Base-by-base conservation (phyloP, 2,329 filamentous ascomycete species). In the Ceratocystis ficicola region DNA sequence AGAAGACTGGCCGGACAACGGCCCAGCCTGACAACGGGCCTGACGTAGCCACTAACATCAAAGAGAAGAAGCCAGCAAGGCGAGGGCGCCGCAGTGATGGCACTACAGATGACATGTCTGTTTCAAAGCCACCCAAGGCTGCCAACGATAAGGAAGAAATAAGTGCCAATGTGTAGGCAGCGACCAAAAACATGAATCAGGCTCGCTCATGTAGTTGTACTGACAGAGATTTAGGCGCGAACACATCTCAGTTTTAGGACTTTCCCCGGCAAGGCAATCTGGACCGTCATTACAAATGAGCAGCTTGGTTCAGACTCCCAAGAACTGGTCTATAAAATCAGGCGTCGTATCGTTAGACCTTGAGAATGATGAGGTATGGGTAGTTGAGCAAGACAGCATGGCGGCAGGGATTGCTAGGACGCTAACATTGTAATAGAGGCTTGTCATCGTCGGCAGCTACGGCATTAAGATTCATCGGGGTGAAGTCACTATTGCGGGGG, bases 361-460 rank as follows among this genome's bases (percentile, higher is more conserved):
- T 2, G 71, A 74, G 2, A 77, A 79, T n/a, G 78, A 78, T 65
- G 81, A 84, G 74, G 82, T 81, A 73, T 64, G 69, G 65, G 12
- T 41, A 10, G 10, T 15, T 41, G 10, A 41, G 2, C 7, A 15
- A 15, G 25, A 12, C 7, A 52, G 22, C 3, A 17, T 25, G 5
- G 10, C 10, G 36, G 36, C n/a, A 8, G 22, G 10, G n/a, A 17
- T 28, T 20, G 28, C 2, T n/a, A 15, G 5, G 5, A 12, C 50
- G 22, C 67, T 68, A 64, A n/a, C 36, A 25, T 5, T n/a, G 46
- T 3, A 22, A 25, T 3, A 86, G 83, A 81, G 84, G 17, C 76
- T 88, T 50, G 77, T 85, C 3, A 75, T 87, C 7, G 75, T 90
- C 10, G 89, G 89, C 1, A 85, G 83, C 70, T 94, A 85, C 73